Base-by-base conservation (phyloP, 768 basidiomycete species). In the Boletellus ananiceps region DNA sequence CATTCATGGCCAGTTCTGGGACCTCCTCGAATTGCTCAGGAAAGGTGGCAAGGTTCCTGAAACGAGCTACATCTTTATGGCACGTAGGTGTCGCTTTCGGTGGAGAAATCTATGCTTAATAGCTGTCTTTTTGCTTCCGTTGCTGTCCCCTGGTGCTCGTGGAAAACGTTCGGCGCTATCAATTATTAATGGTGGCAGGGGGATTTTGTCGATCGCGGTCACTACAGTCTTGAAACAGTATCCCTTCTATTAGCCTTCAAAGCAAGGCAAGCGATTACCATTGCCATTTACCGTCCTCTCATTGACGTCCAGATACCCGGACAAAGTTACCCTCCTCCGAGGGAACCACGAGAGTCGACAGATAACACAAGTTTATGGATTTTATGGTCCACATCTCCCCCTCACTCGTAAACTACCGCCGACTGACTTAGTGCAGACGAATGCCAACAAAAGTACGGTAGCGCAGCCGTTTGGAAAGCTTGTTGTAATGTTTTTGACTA, bases 321-420 rank as follows among this genome's bases (percentile, higher is more conserved):
- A 96, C 69, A 83, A 83, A 59, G 88, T 98, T 48, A 94, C 91
- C 2, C 73, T 97, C 2, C 76, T 98, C 13, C 79, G 95, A 29
- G 94, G 95, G 34, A 98, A 98, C 69, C 95, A 98, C 65, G 95
- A 97, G 68, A 93, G 90, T 59, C 74, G 95, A 54, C 95, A 98
- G 68, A 98, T 98, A 58, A 98, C 95, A 4, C 95, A 98, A 61
- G 95, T 93, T 2, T 97, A 97, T 51, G 95, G 94, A n/a, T 97
- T 96, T 67, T 97, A 96, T 63, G 93, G 93, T 93, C 8, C 14
- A 51, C 32, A 8, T 36, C 25, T 12, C 33, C 42, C 6, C n/a
- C 5, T 9, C 27, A 15, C n/a, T 33, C 14, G 1, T 33, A 21
- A 16, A 18, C 21, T 16, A 16, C 8, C 9, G 2, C 34, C 19